Evolutionary conservation across 805 yeast species (phyloP), one percentile per base, ranked within the genome.

Genomic region (Candida schatavii): DNA sequence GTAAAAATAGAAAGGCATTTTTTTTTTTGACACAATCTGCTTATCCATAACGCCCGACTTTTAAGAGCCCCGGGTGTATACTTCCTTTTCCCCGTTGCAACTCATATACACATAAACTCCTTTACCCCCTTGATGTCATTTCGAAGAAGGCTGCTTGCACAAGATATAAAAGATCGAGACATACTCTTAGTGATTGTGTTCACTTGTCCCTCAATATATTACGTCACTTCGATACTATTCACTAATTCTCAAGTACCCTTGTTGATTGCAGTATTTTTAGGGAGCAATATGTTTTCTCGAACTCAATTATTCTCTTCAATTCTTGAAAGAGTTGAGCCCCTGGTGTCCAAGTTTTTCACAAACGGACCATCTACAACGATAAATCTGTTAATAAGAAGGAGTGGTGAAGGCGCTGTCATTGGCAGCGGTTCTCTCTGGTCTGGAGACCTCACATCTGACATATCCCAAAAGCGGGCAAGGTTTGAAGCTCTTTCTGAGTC

Each of bases 211-310:
- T 27, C 49, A 13, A 33, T 54, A 15, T 65, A 61, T 44, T 27
- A 48, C 11, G 40, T 46, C n/a, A 45, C 62, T 20, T 46, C 46
- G 32, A 17, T 50, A 14, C 10, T 57, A 6, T 45, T 51, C 28
- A 39, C 44, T n/a, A 46, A 46, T 15, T 57, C 66, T 5, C 57
- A 45, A 33, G 46, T 61, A 10, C 70, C 69, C 0, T 27, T 59
- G 5, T 44, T 64, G 28, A 55, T 55, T 5, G 46, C 50, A 17
- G 64, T 66, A 11, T 66, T 61, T 40, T 39, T 66, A n/a, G 54
- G 54, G 14, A 41, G 60, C 39, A 67, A 62, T 47, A 66, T 66
- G 68, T 25, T 63, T 10, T 51, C 69, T n/a, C 43, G 62, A 19
- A 54, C 66, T 11, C 44, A 47, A 5, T 11, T 49, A 3, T 55